Evolutionary conservation across 129 eudicot genomes (phyloP).

Genomic region (Oenanthe sinensis): DNA sequence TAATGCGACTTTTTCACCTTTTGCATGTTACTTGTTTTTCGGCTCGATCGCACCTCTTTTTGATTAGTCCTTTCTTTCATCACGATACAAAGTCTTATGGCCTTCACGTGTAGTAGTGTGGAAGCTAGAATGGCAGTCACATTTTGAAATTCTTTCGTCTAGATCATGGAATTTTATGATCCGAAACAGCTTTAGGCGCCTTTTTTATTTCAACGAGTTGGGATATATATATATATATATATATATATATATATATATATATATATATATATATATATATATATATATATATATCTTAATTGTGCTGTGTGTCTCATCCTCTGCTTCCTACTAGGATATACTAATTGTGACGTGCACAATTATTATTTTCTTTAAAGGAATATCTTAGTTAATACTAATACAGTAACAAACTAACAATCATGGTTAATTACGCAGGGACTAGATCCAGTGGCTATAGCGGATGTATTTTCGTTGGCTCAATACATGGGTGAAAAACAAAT

Average conservation of each 20-base stretch:
- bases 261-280: no score
- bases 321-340: background rate
- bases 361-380: background rate
- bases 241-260: no score
- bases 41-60: background rate
- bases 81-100: background rate
- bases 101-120: slow-evolving; percentile 5
- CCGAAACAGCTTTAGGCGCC: background rate
- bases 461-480: slow-evolving; percentile 66
- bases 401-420: background rate
- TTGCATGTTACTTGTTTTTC: background rate
- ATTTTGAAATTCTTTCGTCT: background rate
- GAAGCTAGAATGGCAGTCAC: slow-evolving; percentile 4
- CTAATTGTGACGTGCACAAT: background rate
- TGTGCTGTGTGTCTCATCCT: background rate
- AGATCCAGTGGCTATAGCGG: slow-evolving; percentile 74
- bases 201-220: background rate
- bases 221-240: background rate
- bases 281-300: background rate
- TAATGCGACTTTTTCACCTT: background rate
- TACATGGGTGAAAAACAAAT: slow-evolving; percentile 87
- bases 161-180: background rate
- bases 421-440: slow-evolving; percentile 47
- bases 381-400: background rate
- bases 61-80: background rate